Conservation (phyloP, 2,329 filamentous ascomycete species). For the Stemphylium lycopersici region DNA sequence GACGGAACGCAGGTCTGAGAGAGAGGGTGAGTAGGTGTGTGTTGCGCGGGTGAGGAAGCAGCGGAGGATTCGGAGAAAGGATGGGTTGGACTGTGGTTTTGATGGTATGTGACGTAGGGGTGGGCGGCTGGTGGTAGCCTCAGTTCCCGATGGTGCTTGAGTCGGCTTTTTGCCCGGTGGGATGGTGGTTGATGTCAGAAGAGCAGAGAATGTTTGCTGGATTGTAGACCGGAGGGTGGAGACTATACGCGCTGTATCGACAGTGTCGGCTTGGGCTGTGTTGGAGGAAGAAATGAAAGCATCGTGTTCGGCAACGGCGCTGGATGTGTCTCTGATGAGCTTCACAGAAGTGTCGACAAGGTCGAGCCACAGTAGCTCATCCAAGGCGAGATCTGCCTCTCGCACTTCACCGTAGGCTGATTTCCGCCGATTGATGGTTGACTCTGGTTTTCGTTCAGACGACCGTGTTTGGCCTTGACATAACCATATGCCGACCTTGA, state of each 20-base stretch:
- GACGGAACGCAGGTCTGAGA: slow-evolving; percentile 85
- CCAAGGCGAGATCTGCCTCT: slow-evolving; percentile 63
- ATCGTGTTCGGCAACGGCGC: slow-evolving; percentile 55
- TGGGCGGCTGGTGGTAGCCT: slow-evolving; percentile 20
- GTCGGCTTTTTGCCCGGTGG: slow-evolving; percentile 24
- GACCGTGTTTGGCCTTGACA: slow-evolving; percentile 84
- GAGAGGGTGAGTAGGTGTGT: slow-evolving; percentile 74
- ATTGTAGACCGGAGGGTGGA: slow-evolving; percentile 76
- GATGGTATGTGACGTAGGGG: slow-evolving; percentile 28
- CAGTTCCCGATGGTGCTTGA: slow-evolving; percentile 34
- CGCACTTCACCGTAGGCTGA: slow-evolving; percentile 53
- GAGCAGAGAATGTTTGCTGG: slow-evolving; percentile 87
- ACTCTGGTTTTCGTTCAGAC: slow-evolving; percentile 41
- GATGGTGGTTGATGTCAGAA: slow-evolving; percentile 71
- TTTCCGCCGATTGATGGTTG: slow-evolving; percentile 49
- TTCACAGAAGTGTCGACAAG: slow-evolving; percentile 67
- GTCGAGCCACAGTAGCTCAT: slow-evolving; percentile 70
- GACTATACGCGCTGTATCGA: slow-evolving; percentile 68
- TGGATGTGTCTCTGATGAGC: slow-evolving; percentile 54
- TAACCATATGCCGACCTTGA: slow-evolving; percentile 92
- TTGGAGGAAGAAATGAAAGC: slow-evolving; percentile 32
- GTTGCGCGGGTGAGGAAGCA: slow-evolving; percentile 87
- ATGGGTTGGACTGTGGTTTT: slow-evolving; percentile 62
- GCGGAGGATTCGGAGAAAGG: slow-evolving; percentile 86
- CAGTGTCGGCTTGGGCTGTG: slow-evolving; percentile 20